Evolutionary conservation across 805 yeast genomes (phyloP).

Genomic region (Ogataea haglerorum): DNA sequence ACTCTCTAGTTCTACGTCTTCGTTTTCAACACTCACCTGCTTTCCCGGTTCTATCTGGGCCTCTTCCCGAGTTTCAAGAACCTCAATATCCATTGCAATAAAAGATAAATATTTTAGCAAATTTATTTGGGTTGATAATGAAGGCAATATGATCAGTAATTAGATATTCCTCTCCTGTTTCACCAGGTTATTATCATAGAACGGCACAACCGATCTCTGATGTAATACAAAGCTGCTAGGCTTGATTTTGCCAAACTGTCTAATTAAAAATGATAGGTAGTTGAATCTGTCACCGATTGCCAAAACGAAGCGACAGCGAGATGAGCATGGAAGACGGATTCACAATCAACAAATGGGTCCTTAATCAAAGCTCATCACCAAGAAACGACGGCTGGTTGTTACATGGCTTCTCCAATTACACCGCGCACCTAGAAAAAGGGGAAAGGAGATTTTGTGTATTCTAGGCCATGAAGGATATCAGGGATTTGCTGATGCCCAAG

Average conservation of each 20-base stretch:
- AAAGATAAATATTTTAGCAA: neutral
- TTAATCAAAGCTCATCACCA: too few species aligned
- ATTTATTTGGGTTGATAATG: neutral
- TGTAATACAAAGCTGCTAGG: too few species aligned
- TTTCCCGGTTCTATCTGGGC: constrained; percentile 4
- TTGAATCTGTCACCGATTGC: too few species aligned
- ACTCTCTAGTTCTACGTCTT: constrained; percentile 13
- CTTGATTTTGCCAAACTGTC: too few species aligned
- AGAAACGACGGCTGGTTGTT: too few species aligned
- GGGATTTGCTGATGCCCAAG: constrained; percentile 1
- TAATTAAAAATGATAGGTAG: too few species aligned
- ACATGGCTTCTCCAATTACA: neutral
- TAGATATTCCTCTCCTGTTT: too few species aligned
- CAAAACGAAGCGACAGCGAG: too few species aligned
- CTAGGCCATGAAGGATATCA: constrained; percentile 4
- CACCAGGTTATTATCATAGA: too few species aligned
- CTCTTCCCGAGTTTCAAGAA: constrained; percentile 10
- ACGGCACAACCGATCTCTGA: too few species aligned
- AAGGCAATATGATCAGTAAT: neutral
- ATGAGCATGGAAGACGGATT: too few species aligned
- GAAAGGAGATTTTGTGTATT: constrained; percentile 1
- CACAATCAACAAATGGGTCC: too few species aligned
- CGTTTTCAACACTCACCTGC: constrained; percentile 6
- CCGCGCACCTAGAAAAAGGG: constrained; percentile 8
- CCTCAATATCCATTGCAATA: constrained; percentile 12